A percentile compares a stretch with the other conserved stretches of the same genome.
phyloP scores from a whole-genome alignment of 257 asterid genomes.

The Ilex aquifolium region DNA sequence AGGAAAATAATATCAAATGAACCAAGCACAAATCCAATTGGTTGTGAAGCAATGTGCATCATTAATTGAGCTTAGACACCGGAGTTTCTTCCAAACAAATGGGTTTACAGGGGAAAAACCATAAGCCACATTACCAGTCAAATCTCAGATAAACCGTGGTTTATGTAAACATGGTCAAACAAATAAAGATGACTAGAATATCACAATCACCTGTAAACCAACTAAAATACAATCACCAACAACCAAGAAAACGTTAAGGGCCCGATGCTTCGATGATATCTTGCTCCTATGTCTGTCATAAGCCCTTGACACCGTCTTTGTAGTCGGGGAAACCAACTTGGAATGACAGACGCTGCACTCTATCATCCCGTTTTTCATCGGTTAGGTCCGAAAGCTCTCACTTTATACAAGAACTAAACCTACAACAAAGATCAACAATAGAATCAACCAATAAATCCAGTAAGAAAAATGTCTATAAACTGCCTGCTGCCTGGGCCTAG shows the following conservation, averaged over 20 bases:
- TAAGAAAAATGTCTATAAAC: background rate
- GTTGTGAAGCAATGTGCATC: too few species aligned
- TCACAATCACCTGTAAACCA: conserved; percentile 57
- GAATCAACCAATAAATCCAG: background rate
- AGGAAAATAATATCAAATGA: too few species aligned
- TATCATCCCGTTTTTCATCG: conserved; percentile 64
- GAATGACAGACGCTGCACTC: conserved; percentile 87
- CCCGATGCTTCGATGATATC: conserved; percentile 66
- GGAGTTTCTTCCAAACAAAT: too few species aligned
- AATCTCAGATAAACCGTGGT: background rate
- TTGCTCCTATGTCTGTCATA: conserved; percentile 64
- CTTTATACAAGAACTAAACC: background rate
- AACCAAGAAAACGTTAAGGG: conserved; percentile 54
- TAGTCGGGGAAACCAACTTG: conserved; percentile 57
- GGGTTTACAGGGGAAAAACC: background rate
- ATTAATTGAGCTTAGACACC: too few species aligned
- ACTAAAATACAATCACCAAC: conserved; percentile 70
- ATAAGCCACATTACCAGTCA: background rate
- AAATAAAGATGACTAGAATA: background rate
- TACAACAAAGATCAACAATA: background rate
- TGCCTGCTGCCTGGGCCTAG: background rate
- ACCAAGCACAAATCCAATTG: too few species aligned
- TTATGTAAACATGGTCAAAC: background rate
- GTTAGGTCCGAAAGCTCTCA: background rate
- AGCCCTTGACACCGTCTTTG: conserved; percentile 61